A percentile compares a stretch with the other conserved stretches of the same genome.
Evolutionary conservation across 2,329 filamentous ascomycete species (phyloP).

Genomic region (Colletotrichum spaethianum): DNA sequence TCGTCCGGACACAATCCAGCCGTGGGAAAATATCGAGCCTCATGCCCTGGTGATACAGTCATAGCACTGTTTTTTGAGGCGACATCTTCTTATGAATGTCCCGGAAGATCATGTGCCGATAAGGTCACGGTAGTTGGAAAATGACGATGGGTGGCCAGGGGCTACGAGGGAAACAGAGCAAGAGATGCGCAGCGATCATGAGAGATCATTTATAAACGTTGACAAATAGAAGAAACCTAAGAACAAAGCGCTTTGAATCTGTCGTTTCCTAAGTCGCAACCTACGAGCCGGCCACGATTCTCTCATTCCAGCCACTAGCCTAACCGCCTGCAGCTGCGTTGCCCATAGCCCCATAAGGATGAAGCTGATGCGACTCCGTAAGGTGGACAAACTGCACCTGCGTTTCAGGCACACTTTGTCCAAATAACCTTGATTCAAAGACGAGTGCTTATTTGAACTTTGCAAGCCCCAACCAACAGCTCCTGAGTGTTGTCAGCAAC

Average conservation of each 20-base stretch:
- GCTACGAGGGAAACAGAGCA: not conserved
- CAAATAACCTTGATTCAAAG: constrained; percentile 34
- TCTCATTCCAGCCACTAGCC: not conserved
- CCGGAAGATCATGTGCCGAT: constrained; percentile 11
- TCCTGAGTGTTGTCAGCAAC: not conserved
- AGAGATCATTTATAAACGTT: not conserved
- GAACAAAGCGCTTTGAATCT: not conserved
- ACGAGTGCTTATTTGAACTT: constrained; percentile 33
- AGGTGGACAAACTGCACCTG: constrained; percentile 15
- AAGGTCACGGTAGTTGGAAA: constrained; percentile 14
- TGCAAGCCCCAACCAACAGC: not conserved
- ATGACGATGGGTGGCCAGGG: not conserved
- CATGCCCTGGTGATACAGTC: not conserved
- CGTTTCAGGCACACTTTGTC: constrained; percentile 21
- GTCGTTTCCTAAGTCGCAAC: not conserved
- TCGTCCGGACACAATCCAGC: constrained; percentile 29
- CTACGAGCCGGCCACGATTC: not conserved
- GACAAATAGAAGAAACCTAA: not conserved
- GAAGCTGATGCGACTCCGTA: constrained; percentile 1
- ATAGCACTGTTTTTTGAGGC: not conserved
- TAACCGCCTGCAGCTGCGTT: not conserved
- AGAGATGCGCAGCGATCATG: constrained; percentile 20
- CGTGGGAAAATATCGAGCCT: not conserved
- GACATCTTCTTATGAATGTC: not conserved
- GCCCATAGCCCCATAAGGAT: constrained; percentile 1